These are phyloP conservation scores for Alternaria sp. DNA, from an alignment of 2,329 filamentous ascomycete species.

Conservation along the genomic window DNA sequence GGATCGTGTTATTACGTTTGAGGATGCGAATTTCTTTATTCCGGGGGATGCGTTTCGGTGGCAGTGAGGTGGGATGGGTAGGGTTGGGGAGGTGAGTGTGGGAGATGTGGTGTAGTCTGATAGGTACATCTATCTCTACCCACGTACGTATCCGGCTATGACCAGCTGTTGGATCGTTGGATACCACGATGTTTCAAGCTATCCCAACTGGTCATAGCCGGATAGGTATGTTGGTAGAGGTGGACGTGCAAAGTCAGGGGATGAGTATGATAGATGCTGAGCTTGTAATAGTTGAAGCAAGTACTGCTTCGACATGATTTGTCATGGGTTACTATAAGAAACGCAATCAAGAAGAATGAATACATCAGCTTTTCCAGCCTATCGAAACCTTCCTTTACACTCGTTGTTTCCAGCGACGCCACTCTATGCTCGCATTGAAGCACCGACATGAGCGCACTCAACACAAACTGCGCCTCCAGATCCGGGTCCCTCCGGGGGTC, in stretches of 20 bases:
- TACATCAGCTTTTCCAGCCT: neutral
- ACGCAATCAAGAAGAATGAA: neutral
- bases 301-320: neutral
- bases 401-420: neutral
- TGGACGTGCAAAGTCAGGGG: neutral
- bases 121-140: neutral
- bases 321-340: neutral
- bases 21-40: constrained; percentile 43
- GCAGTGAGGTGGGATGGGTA: constrained; percentile 14
- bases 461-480: neutral
- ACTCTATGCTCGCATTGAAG: neutral
- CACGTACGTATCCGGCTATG: neutral
- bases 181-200: neutral
- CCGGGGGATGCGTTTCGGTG: constrained; percentile 40
- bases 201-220: neutral
- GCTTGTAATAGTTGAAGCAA: neutral
- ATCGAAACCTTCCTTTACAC: neutral
- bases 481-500: neutral
- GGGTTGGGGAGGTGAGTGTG: neutral
- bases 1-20: constrained; percentile 46
- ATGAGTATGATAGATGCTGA: neutral
- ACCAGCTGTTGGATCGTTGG: neutral
- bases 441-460: neutral
- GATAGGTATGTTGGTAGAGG: neutral
- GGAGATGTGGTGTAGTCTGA: neutral